Evolutionary conservation across 2,329 filamentous ascomycete genomes (phyloP).

Genomic region (Colletotrichum truncatum): DNA sequence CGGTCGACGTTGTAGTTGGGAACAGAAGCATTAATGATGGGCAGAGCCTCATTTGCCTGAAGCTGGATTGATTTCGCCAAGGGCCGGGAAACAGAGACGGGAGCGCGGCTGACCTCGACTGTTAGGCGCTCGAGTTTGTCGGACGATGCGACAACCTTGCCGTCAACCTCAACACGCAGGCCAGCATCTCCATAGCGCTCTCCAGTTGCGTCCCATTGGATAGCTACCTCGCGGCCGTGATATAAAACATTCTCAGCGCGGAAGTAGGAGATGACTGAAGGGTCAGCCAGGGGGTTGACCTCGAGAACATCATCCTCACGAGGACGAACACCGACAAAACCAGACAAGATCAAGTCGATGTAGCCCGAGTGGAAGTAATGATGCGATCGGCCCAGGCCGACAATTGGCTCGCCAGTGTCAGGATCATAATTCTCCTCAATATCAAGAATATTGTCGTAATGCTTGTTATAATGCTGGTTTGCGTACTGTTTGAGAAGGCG

Average conservation of each 20-base stretch:
- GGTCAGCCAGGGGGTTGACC: constrained; percentile 48
- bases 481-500: constrained; percentile 48
- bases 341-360: constrained; percentile 53
- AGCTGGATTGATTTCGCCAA: background rate
- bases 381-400: constrained; percentile 36
- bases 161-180: constrained; percentile 48
- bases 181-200: constrained; percentile 46
- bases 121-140: constrained; percentile 12
- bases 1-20: constrained; percentile 1
- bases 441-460: constrained; percentile 37
- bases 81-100: background rate
- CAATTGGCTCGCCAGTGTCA: constrained; percentile 36
- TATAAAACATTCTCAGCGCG: constrained; percentile 52
- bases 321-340: constrained; percentile 50
- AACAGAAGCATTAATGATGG: constrained; percentile 10
- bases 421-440: constrained; percentile 55
- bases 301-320: constrained; percentile 46
- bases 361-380: constrained; percentile 56
- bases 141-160: constrained; percentile 26
- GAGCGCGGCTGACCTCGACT: background rate
- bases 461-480: constrained; percentile 48
- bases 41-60: background rate
- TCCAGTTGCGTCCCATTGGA: constrained; percentile 50
- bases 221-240: constrained; percentile 49
- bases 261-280: constrained; percentile 47